Conservation (phyloP, 768 basidiomycete species). For the Rhodotorula graminis region DNA sequence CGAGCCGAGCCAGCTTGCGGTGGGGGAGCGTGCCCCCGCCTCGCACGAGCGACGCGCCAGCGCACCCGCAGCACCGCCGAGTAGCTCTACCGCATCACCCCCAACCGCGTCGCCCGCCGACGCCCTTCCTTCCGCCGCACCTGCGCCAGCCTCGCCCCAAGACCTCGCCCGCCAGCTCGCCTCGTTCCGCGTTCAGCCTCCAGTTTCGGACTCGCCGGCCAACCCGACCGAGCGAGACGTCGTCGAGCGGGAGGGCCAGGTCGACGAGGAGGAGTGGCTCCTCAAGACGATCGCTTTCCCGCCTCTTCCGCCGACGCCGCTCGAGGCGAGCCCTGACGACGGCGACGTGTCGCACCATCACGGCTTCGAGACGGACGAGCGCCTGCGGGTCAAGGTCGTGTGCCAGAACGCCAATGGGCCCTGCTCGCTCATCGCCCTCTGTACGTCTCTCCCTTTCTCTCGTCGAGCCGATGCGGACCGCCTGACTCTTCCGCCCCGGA, state of each 20-base stretch:
- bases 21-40: too few species aligned
- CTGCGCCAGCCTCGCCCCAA: not conserved
- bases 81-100: too few species aligned
- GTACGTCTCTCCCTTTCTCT: conserved; percentile 47
- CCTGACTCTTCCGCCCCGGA: not conserved
- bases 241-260: not conserved
- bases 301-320: conserved; percentile 24
- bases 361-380: conserved; percentile 1
- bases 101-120: too few species aligned
- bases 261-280: conserved; percentile 22
- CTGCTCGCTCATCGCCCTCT: conserved; percentile 86
- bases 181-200: not conserved
- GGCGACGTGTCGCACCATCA: accelerated
- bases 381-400: conserved; percentile 25
- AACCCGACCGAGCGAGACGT: not conserved
- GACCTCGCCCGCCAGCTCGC: conserved; percentile 10
- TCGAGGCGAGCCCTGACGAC: not conserved
- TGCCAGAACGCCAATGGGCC: conserved; percentile 55
- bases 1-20: too few species aligned
- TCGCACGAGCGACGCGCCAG: too few species aligned
- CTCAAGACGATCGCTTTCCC: conserved; percentile 32
- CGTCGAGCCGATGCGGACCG: too few species aligned
- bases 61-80: too few species aligned
- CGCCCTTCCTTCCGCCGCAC: not conserved
- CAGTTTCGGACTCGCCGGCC: not conserved